Evolutionary conservation across 352 stramenopile species (phyloP), one percentile per base, ranked within the genome.

Genomic region (Peronosclerospora sorghi): DNA sequence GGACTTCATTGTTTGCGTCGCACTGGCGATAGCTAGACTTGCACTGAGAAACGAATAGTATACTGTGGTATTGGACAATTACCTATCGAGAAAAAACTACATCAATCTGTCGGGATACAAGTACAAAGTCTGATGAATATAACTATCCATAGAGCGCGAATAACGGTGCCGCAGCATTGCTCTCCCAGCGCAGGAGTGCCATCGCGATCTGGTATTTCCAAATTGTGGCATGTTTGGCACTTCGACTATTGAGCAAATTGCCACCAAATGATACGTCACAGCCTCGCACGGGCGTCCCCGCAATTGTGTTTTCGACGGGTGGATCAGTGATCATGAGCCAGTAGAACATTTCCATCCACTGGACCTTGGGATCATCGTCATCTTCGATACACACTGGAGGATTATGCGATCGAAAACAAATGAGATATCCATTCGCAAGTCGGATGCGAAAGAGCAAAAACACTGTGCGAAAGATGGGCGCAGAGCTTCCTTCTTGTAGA

Each of bases 121-220:
- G 21, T 26, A 26, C 4, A 26, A 26, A 6, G 21, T 26, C 21
- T 7, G 21, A n/a, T 23, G 41, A 18, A 17, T 39, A 44, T 4
- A 50, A 32, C 35, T 51, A 84, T 19, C 71, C 67, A 37, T 71
- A 74, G 14, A 86, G 62, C 23, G 66, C 62, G 20, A 87, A 87
- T 5, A 87, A 62, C 32, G 73, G 73, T 39, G 75, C 73, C 7
- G 79, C 71, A 35, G 75, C 72, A 51, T 84, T 87, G 52, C 75
- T 87, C 50, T 87, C 75, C 75, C 75, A 87, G 14, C 75, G 59
- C 45, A 87, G 48, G 21, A 85, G 51, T 24, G 75, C 66, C 68
- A 87, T 84, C 10, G 73, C 73, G 50, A 87, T 84, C 56, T 87
- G 70, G 55, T 87, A 87, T 51, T 85, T 87, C 75, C 75, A 87